These are phyloP conservation scores for Candida buenavistaensis DNA, from an alignment of 1,139 yeast species.

Conservation along the genomic window DNA sequence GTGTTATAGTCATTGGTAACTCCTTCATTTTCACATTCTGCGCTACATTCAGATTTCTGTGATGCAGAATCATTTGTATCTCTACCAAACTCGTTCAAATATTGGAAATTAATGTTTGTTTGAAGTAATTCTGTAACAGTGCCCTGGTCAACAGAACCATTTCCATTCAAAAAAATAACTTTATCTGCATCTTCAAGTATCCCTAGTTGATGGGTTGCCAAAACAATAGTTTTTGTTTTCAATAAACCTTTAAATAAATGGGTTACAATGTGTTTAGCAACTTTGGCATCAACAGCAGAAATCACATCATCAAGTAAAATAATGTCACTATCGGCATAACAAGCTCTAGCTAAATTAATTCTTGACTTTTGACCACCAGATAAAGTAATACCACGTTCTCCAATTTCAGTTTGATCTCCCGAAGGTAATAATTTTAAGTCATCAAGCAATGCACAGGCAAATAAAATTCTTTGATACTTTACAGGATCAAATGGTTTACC, in stretches of 20 bases:
- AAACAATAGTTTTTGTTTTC: conserved; percentile 28
- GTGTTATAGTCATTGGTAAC: not conserved
- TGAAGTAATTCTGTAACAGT: conserved; percentile 26
- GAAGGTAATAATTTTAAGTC: conserved; percentile 36
- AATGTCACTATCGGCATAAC: conserved; percentile 33
- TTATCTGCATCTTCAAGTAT: conserved; percentile 34
- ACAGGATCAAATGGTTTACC: conserved; percentile 33
- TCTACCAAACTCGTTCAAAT: conserved; percentile 27
- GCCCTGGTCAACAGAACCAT: conserved; percentile 37
- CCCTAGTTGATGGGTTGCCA: conserved; percentile 42
- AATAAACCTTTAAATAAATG: conserved; percentile 34
- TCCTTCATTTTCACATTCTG: not conserved
- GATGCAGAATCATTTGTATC: conserved; percentile 14
- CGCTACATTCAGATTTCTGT: conserved; percentile 2
- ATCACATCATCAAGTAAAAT: conserved; percentile 43
- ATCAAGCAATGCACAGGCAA: conserved; percentile 43
- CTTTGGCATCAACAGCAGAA: conserved; percentile 43
- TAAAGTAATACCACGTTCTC: conserved; percentile 44
- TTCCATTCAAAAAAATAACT: conserved; percentile 33
- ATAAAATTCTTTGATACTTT: conserved; percentile 28
- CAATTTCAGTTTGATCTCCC: conserved; percentile 41
- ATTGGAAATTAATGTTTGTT: conserved; percentile 26
- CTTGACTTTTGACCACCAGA: conserved; percentile 48
- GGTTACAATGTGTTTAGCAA: conserved; percentile 38
- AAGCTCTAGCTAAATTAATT: conserved; percentile 44